phyloP scores from a whole-genome alignment of 192 early-diverging fungal species.

The Podila epicladia region DNA sequence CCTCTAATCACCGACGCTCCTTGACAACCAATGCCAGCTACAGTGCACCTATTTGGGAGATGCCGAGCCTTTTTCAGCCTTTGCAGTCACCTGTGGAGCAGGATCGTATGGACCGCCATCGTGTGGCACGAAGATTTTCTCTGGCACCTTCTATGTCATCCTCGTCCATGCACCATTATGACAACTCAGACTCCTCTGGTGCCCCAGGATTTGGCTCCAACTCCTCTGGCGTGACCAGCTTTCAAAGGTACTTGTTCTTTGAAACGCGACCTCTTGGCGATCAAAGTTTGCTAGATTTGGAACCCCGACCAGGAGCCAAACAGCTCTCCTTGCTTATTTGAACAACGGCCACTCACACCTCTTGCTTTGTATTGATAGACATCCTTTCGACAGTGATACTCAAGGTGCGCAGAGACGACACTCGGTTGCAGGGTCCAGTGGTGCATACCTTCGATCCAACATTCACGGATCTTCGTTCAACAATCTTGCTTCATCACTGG shows the following conservation, averaged over 20 bases:
- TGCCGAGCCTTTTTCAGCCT: conserved; percentile 18
- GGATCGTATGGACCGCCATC: conserved; percentile 27
- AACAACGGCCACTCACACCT: neutral
- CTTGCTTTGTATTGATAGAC: neutral
- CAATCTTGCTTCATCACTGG: conserved; percentile 38
- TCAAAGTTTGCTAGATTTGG: conserved; percentile 3
- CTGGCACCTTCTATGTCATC: conserved; percentile 23
- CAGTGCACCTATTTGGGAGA: conserved; percentile 32
- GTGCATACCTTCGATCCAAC: conserved; percentile 44
- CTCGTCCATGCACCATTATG: conserved; percentile 22
- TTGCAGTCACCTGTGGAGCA: conserved; percentile 4
- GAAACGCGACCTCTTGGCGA: neutral
- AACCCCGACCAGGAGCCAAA: conserved; percentile 7
- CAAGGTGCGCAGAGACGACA: conserved; percentile 55
- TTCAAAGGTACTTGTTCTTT: neutral
- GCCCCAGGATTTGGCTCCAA: neutral
- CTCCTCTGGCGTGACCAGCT: neutral
- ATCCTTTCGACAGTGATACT: conserved; percentile 12
- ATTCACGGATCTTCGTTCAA: conserved; percentile 22
- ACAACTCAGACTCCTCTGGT: conserved; percentile 3
- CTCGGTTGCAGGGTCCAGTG: conserved; percentile 57
- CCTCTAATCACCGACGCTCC: conserved; percentile 31
- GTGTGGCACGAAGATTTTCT: conserved; percentile 22
- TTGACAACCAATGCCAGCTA: conserved; percentile 21
- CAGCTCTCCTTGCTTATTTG: neutral